Evolutionary conservation across 306 rosid species (phyloP).

Genomic region (Vigna reflexopilosa): DNA sequence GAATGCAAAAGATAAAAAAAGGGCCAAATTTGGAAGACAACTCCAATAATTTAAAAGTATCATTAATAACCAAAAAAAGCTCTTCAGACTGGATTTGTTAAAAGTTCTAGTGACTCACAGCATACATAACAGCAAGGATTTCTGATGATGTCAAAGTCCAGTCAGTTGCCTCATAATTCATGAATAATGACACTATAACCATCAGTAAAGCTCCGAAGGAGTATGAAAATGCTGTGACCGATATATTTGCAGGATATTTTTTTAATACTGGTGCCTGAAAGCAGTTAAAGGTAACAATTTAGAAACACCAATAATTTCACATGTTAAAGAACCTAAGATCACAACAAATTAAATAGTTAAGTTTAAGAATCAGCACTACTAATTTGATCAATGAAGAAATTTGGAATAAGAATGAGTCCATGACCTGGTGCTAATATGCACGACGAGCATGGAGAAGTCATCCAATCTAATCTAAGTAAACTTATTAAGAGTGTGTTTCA

Average conservation of each 20-base stretch:
- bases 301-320: slow-evolving; percentile 26
- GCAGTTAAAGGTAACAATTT: slow-evolving; percentile 34
- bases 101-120: slow-evolving; percentile 61
- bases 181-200: slow-evolving; percentile 70
- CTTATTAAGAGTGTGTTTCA: background rate
- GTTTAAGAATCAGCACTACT: slow-evolving; percentile 9
- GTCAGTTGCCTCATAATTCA: slow-evolving; percentile 62
- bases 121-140: slow-evolving; percentile 81
- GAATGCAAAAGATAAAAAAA: slow-evolving; percentile 32
- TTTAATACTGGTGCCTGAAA: slow-evolving; percentile 87
- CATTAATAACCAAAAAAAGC: slow-evolving; percentile 7
- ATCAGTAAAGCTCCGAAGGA: slow-evolving; percentile 72
- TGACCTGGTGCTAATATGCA: background rate
- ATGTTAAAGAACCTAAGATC: slow-evolving; percentile 5
- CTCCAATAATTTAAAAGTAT: slow-evolving; percentile 14
- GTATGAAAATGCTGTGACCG: slow-evolving; percentile 87
- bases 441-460: slow-evolving; percentile 13
- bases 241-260: slow-evolving; percentile 80
- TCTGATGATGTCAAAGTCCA: slow-evolving; percentile 84
- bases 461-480: slow-evolving; percentile 10
- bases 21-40: slow-evolving; percentile 26
- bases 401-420: background rate
- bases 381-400: slow-evolving; percentile 26
- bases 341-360: slow-evolving; percentile 22
- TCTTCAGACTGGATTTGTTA: slow-evolving; percentile 31